Percentiles rank a stretch among this genome's conserved stretches.
Evolutionary conservation across 805 yeast genomes (phyloP).

Genomic region (Saccharomyces kudriavzevii): DNA sequence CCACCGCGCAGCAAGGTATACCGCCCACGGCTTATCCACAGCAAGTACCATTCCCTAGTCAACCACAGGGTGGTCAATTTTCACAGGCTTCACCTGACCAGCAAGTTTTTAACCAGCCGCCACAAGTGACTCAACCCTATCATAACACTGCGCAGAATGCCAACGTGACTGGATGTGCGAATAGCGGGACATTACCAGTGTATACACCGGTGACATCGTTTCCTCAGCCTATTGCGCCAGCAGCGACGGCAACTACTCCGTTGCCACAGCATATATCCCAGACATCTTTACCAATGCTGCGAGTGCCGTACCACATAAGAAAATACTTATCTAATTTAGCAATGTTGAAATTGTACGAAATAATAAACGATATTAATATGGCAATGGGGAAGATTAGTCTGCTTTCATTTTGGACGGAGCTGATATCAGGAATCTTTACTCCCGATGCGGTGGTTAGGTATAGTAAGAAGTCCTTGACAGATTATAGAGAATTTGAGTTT

Average conservation of each 20-base stretch:
- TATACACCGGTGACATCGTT: not conserved
- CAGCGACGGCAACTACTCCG: slow-evolving; percentile 9
- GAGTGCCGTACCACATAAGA: slow-evolving; percentile 25
- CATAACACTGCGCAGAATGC: not conserved
- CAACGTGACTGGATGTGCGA: not conserved
- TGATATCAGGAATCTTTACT: slow-evolving; percentile 44
- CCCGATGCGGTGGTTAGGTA: slow-evolving; percentile 43
- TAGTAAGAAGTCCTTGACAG: slow-evolving; percentile 38
- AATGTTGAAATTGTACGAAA: slow-evolving; percentile 41
- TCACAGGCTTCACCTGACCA: not conserved
- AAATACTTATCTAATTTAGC: slow-evolving; percentile 43
- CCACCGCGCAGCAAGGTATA: not conserved
- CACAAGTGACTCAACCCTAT: not conserved
- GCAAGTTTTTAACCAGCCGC: not conserved
- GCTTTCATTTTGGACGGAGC: slow-evolving; percentile 42
- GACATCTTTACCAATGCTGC: not conserved
- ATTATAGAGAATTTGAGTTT: slow-evolving; percentile 53
- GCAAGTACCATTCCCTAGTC: not conserved
- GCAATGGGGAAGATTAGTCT: slow-evolving; percentile 37
- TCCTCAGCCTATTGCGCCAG: slow-evolving; percentile 5
- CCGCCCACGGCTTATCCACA: not conserved
- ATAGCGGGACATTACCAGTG: not conserved
- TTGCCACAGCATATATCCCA: not conserved
- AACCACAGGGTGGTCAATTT: not conserved
- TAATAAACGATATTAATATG: slow-evolving; percentile 40